Base-by-base conservation (phyloP, 1,284 basidiomycete genomes). In the Cryptococcus sp. region DNA sequence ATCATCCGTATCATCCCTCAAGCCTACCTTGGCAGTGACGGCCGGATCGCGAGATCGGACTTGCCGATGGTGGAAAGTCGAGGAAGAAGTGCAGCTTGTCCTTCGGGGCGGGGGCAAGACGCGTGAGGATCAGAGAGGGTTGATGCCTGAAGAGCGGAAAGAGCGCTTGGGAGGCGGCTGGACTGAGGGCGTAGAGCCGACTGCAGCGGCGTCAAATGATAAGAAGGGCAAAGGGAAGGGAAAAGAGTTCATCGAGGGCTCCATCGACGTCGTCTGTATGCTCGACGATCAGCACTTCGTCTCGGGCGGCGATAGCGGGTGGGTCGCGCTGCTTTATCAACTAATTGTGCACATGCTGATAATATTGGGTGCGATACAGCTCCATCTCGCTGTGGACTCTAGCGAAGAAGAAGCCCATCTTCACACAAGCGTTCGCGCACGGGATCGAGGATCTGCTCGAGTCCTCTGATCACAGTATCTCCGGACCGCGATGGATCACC, bases 221-320 rank as follows among this genome's bases (percentile, higher is more conserved):
- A 79, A 67, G 67, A 53, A 56, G 47, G 47, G 79, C 81, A 78
- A 81, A 68, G 78, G 77, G 66, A 73, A 78, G 58, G 81, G 83
- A 63, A 68, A 65, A 51, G 84, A 82, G 60, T 92, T 87, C 69
- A 81, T 94, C 16, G 95, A 98, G 75, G 95, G 93, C 0, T 92
- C 89, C 67, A 83, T 98, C 45, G 95, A 99, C 62, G 89, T 88
- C 67, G 89, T 97, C 6, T 86, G 89, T 11, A 94, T 97, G 91
- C 83, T 99, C 55, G 96, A 99, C 78, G 92, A 97, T 78, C 85
- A 84, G 47, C 91, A 89, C 15, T 96, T 99, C 76, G 78, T 98
- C 17, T 95, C 87, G 61, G 95, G 95, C 1, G 95, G 96, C 17
- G 94, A 99, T 75, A 93, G 89, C 70, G 95, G 96, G 91, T 93